Base-by-base conservation (phyloP, 306 rosid species). In the Fragaria iinumae region DNA sequence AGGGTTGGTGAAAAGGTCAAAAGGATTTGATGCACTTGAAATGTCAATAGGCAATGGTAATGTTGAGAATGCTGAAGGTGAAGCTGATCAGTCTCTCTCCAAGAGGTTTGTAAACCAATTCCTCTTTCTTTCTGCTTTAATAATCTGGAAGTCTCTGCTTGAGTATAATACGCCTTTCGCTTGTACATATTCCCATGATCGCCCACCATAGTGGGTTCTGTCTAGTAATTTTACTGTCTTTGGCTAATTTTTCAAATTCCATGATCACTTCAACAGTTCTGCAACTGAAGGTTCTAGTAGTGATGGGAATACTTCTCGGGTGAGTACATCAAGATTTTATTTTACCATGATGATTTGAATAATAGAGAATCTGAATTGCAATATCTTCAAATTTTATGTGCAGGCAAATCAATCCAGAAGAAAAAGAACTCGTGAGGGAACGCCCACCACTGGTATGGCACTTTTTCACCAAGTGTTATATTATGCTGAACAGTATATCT, bases 1-100 rank as follows among this genome's bases (percentile, higher is more conserved):
- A 69, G 98, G 93, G 55, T 83, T 89, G 45, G 72, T 88, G 80
- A 95, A 92, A 81, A 92, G 88, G 86, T 74, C 90, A 86, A 92
- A 91, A 86, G 91, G 91, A 47, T 90, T 95, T 79, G 97, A 95
- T 80, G 93, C 87, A n/a, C 99, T 95, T 76, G 93, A 89, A 13
- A 95, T 95, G 97, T 90, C 99, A 69, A 88, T 92, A 56, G 98
- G 97, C 81, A 95, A 88, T 84, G 83, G 85, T 80, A 84, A 86
- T 79, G 80, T 83, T 75, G 92, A 81, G 83, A 86, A 78, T 81
- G 84, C 87, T 44, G 96, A 86, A 79, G 87, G 81, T 80, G 93
- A 87, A 69, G 85, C 81, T 21, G 97, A 87, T 69, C 86, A 82
- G 60, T 72, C 84, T 80, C 76, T 77, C 76, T 91, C 97, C 63